Base-by-base conservation (phyloP, 805 yeast species). In the Yamadazyma kitorensis region DNA sequence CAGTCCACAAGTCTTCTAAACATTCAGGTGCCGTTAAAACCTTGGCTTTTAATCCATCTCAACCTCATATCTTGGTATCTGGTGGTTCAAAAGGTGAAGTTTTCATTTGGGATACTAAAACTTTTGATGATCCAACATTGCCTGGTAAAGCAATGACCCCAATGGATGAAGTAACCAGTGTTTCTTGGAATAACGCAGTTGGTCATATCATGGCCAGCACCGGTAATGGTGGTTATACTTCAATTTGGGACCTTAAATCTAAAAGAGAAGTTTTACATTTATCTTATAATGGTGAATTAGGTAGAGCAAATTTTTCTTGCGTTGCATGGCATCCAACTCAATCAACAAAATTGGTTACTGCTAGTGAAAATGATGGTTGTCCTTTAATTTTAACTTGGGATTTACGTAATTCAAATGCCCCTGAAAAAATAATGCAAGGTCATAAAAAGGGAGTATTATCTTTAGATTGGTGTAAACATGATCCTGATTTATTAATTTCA, bases 241-340 rank as follows among this genome's bases (percentile, higher is more conserved):
- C 96, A 1, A 81, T 93, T 45, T 93, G 97, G 97, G 98, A 93
- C 61, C 68, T 89, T 45, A 85, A 84, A 52, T 79, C 88, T 25
- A 82, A 81, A 55, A 77, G 86, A 52, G 97, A 91, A 61, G 95
- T 91, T 16, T 66, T 93, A 41, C 96, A 87, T 57, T 71, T 93
- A 55, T 74, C 79, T 37, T 86, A 86, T 58, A 67, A 80, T 15
- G 78, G 82, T 6, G 64, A 76, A 9, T 43, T 43, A 18, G 56
- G 56, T 5, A 75, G 82, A 51, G 82, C 88, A 16, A 82, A 81
- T 36, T 72, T 91, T 32, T 78, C 94, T 22, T 74, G 76, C 40
- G 94, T 93, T 10, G 87, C 82, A 39, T 93, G 99, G 99, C 97
- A 93, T 59, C 98, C 99, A 37, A 64, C 74, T 27, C 82, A 81